Evolutionary conservation across 805 yeast species (phyloP), one percentile per base, ranked within the genome.

Genomic region (Lipomyces mesembrius): DNA sequence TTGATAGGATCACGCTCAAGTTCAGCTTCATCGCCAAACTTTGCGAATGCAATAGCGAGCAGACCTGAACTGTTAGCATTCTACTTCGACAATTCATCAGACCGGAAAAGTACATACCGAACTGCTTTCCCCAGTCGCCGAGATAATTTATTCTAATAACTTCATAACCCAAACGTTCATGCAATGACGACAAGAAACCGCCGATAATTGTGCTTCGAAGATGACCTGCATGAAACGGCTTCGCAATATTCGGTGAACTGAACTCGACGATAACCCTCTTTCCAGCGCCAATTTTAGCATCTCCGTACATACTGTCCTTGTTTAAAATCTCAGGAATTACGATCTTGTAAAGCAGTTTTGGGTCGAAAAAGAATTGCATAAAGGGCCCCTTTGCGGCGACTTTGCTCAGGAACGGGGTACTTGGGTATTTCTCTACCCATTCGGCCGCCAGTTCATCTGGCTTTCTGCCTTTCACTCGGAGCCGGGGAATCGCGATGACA

Each of bases 41-140:
- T 87, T 64, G 87, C 85, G 79, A 89, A 95, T 58, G 98, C 99
- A 69, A 95, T 89, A 32, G 98, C 99, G 73, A 95, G 84, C 57
- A 95, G 67, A 51, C 63, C 61, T 59, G 17, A n/a, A 20, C 17
- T 14, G 34, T 27, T 29, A 27, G 17, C 12, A 20, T 14, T 20
- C 12, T 14, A 51, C 25, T 27, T 12, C 34, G 12, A 25, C 32
- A 14, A 53, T 7, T 22, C 20, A 17, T 29, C 29, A 17, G 22
- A 43, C 22, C 5, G 49, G 11, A 54, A 9, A 39, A 14, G 8
- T 37, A 59, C 61, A 6, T 73, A 79, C 99, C 99, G 76, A 94
- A 95, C 82, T 95, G 99, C 81, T 95, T 95, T 65, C 99, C 99
- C 99, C 99, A 95, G 81, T 95, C 99, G 75, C 99, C 99, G 72